Evolutionary conservation across 2,329 filamentous ascomycete genomes (phyloP).

Genomic region (Fusarium anguioides): DNA sequence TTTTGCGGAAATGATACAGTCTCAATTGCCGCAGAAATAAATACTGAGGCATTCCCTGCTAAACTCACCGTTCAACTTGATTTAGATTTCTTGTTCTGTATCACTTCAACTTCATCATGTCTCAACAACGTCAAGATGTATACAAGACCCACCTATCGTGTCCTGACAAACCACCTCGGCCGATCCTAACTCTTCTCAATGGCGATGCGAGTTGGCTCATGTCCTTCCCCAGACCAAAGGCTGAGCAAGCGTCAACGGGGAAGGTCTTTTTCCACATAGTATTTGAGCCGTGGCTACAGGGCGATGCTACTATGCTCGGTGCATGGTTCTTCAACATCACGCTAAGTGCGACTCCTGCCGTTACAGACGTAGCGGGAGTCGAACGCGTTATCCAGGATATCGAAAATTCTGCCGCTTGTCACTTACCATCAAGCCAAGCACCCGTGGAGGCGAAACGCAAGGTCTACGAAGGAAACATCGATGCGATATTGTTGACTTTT

Average conservation of each 20-base stretch:
- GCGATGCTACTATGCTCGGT: slow-evolving; percentile 26
- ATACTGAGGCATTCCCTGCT: no score
- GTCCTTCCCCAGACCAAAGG: background rate
- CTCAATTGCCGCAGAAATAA: no score
- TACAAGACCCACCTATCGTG: no score
- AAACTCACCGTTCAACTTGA: no score
- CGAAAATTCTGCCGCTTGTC: slow-evolving; percentile 15
- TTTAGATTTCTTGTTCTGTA: no score
- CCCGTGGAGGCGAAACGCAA: background rate
- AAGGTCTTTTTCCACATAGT: slow-evolving; percentile 4
- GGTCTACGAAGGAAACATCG: slow-evolving; percentile 6
- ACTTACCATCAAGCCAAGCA: background rate
- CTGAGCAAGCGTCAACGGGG: background rate
- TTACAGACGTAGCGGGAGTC: slow-evolving; percentile 9
- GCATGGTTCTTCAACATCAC: slow-evolving; percentile 41
- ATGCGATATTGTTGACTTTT: slow-evolving; percentile 33
- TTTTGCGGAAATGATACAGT: no score
- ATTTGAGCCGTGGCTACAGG: slow-evolving; percentile 49
- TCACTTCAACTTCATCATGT: no score
- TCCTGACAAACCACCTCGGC: no score
- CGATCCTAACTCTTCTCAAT: no score
- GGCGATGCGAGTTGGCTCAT: no score
- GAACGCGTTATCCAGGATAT: slow-evolving; percentile 29
- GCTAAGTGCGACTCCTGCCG: background rate
- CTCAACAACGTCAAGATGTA: no score